A percentile compares a stretch with the other conserved stretches of the same genome.
Evolutionary conservation across 176 grass and related monocot genomes (phyloP).

Genomic region (Cymbopogon citratus): DNA sequence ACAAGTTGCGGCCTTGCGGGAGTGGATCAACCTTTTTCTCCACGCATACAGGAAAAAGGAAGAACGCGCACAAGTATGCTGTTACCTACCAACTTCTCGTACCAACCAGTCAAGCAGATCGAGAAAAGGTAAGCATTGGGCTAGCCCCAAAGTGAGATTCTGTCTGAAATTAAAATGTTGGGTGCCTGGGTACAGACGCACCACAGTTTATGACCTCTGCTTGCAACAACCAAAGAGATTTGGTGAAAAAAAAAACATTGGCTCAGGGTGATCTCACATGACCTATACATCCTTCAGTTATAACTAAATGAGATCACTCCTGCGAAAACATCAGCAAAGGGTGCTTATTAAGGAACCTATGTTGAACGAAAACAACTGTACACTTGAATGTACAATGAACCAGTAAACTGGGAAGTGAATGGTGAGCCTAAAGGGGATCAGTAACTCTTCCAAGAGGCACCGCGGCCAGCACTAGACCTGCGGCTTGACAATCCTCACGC

Average conservation of each 20-base stretch:
- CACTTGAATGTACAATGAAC: slow-evolving; percentile 59
- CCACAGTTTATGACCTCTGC: slow-evolving; percentile 24
- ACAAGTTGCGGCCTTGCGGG: not conserved
- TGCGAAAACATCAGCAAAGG: not conserved
- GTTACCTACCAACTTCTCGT: not conserved
- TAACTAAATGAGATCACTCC: slow-evolving; percentile 26
- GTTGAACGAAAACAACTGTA: slow-evolving; percentile 38
- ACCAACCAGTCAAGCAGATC: not conserved
- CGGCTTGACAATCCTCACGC: slow-evolving; percentile 81
- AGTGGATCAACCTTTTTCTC: not conserved
- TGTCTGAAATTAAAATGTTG: not conserved
- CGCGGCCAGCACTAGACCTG: slow-evolving; percentile 26
- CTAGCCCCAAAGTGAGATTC: not conserved
- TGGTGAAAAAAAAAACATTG: slow-evolving; percentile 16
- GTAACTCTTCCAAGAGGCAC: not conserved
- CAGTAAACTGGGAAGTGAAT: slow-evolving; percentile 12
- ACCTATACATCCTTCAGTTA: slow-evolving; percentile 30
- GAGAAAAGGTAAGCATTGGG: not conserved
- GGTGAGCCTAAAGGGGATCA: slow-evolving; percentile 32
- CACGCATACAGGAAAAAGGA: not conserved
- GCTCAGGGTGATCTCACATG: not conserved
- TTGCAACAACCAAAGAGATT: slow-evolving; percentile 33
- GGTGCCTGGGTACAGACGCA: not conserved
- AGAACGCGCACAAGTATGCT: not conserved
- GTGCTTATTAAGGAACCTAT: slow-evolving; percentile 30